Conservation (phyloP, 192 early-diverging fungal species). For the Linnemannia elongata region DNA sequence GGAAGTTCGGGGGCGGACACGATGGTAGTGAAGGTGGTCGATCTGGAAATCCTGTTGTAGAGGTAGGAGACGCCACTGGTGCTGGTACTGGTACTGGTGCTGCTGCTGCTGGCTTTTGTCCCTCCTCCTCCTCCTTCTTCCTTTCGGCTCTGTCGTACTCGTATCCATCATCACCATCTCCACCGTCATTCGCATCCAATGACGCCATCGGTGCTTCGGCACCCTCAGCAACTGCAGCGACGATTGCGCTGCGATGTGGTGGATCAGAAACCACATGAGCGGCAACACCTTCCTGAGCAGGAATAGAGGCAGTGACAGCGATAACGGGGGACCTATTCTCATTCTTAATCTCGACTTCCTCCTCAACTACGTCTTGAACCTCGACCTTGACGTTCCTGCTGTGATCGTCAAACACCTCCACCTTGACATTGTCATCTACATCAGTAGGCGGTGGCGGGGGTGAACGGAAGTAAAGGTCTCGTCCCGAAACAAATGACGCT, state of each 20-base stretch:
- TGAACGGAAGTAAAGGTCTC: no score
- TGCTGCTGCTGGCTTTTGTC: neutral
- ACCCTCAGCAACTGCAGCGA: neutral
- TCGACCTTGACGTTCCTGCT: neutral
- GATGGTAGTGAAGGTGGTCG: neutral
- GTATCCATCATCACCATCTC: neutral
- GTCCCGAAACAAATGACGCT: neutral
- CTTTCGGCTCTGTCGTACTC: neutral
- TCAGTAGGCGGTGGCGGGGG: neutral
- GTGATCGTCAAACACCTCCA: neutral
- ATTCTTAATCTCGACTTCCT: constrained; percentile 1
- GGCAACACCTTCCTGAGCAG: neutral
- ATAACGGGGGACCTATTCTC: neutral
- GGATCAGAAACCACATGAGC: neutral
- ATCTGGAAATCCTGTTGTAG: neutral
- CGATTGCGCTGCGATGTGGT: neutral
- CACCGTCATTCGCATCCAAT: neutral
- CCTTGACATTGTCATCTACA: neutral
- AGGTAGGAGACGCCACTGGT: no score
- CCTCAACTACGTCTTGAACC: neutral
- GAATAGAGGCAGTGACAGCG: neutral
- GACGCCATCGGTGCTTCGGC: neutral
- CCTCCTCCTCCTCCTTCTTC: neutral
- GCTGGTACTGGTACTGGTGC: no score
- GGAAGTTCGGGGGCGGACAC: neutral